Evolutionary conservation across 1,139 yeast genomes (phyloP).

Genomic region (Meyerozyma sp.): DNA sequence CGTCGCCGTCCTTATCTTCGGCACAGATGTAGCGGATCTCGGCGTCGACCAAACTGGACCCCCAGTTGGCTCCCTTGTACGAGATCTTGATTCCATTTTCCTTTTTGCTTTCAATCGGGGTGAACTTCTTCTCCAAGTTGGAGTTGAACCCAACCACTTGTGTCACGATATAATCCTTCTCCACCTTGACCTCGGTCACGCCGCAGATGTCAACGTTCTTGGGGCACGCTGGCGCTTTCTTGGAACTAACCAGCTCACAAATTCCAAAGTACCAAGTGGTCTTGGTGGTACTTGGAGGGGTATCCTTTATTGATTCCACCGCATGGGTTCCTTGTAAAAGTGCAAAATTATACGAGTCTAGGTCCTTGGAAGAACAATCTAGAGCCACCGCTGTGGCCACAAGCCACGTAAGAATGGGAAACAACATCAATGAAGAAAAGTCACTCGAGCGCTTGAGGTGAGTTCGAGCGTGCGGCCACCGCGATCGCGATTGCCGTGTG

Average conservation of each 20-base stretch:
- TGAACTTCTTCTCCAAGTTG: slow-evolving; percentile 29
- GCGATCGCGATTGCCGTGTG: too few species aligned
- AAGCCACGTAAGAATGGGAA: background rate
- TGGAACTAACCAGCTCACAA: slow-evolving; percentile 47
- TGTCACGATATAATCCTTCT: slow-evolving; percentile 38
- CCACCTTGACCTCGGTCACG: slow-evolving; percentile 46
- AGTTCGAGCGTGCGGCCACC: too few species aligned
- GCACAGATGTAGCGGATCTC: slow-evolving; percentile 49
- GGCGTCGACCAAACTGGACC: slow-evolving; percentile 50
- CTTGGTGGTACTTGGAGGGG: slow-evolving; percentile 74
- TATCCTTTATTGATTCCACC: slow-evolving; percentile 35
- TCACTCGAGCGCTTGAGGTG: too few species aligned
- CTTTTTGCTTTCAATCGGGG: slow-evolving; percentile 11
- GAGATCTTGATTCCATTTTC: slow-evolving; percentile 40
- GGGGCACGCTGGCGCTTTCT: slow-evolving; percentile 48
- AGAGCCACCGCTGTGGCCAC: slow-evolving; percentile 14
- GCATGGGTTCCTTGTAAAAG: slow-evolving; percentile 45
- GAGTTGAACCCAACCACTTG: slow-evolving; percentile 50
- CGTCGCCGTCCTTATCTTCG: slow-evolving; percentile 24
- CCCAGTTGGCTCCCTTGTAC: slow-evolving; percentile 68
- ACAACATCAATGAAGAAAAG: background rate
- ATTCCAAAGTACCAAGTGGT: slow-evolving; percentile 67
- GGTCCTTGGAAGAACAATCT: slow-evolving; percentile 40
- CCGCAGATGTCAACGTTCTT: slow-evolving; percentile 69
- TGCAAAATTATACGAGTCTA: slow-evolving; percentile 38